Evolutionary conservation across 2,329 filamentous ascomycete genomes (phyloP).

Genomic region (Alternaria sp.): DNA sequence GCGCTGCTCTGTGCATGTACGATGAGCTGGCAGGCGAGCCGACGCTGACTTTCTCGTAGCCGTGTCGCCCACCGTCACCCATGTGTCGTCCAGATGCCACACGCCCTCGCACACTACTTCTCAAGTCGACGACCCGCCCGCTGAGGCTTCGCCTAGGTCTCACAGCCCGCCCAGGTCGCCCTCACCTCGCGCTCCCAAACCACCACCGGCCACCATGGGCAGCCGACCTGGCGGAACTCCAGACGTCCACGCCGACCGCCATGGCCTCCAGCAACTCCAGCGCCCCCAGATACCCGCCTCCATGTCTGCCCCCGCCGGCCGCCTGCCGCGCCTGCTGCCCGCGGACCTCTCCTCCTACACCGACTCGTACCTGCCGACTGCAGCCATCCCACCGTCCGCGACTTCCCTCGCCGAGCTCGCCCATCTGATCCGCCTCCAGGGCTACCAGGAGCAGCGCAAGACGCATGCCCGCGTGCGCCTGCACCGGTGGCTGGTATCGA

Average conservation of each 20-base stretch:
- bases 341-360: slow-evolving; percentile 71
- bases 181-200: slow-evolving; percentile 37
- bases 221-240: slow-evolving; percentile 43
- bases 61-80: slow-evolving; percentile 59
- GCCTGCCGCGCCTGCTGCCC: slow-evolving; percentile 63
- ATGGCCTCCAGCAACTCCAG: slow-evolving; percentile 16
- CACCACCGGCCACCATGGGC: slow-evolving; percentile 40
- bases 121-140: slow-evolving; percentile 56
- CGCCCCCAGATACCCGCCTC: slow-evolving; percentile 49
- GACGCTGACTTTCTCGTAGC: slow-evolving; percentile 51
- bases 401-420: slow-evolving; percentile 79
- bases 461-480: slow-evolving; percentile 74
- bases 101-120: slow-evolving; percentile 60
- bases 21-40: slow-evolving; percentile 49
- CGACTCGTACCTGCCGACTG: slow-evolving; percentile 63
- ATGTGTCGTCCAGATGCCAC: slow-evolving; percentile 61
- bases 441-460: slow-evolving; percentile 82
- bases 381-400: slow-evolving; percentile 63
- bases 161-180: slow-evolving; percentile 62
- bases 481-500: slow-evolving; percentile 76
- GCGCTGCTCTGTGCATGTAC: slow-evolving; percentile 39
- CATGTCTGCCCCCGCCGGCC: slow-evolving; percentile 54
- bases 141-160: slow-evolving; percentile 60
- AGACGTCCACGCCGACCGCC: slow-evolving; percentile 23
- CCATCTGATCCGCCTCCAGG: slow-evolving; percentile 76